These are phyloP conservation scores for Corynascus novoguineensis DNA, from an alignment of 495 filamentous ascomycete genomes.

Conservation along the genomic window DNA sequence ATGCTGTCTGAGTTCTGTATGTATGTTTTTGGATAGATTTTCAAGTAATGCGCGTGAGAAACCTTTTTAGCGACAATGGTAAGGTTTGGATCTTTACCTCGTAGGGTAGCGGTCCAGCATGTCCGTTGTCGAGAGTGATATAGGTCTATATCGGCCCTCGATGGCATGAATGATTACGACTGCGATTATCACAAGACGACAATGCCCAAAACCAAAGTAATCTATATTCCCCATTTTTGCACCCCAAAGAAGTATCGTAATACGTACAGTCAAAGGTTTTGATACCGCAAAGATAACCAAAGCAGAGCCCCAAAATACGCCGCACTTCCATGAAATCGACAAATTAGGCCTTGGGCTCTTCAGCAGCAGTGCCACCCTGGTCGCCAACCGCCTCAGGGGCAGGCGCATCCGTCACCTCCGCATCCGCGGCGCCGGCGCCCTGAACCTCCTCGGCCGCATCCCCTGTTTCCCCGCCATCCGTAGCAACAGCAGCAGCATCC, in stretches of 20 bases:
- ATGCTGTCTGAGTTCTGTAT: neutral
- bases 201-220: neutral
- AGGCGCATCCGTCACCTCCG: conserved; percentile 13
- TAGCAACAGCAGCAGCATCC: conserved; percentile 9
- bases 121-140: too few relatives aligned
- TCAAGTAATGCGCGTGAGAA: too few relatives aligned
- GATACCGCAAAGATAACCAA: neutral
- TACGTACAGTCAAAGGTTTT: neutral
- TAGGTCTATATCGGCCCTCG: too few relatives aligned
- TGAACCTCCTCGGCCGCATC: conserved; percentile 9
- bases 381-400: neutral
- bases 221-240: neutral
- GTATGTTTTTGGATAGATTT: neutral
- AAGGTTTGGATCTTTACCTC: too few relatives aligned
- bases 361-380: neutral
- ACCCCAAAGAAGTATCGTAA: neutral
- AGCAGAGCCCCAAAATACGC: neutral
- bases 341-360: neutral
- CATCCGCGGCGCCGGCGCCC: neutral
- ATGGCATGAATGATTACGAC: too few relatives aligned
- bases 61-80: too few relatives aligned
- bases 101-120: too few relatives aligned
- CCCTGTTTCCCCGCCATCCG: neutral
- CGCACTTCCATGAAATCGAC: neutral
- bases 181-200: too few relatives aligned